Conservation (phyloP, 2,329 filamentous ascomycete genomes). For the Pseudopithomyces chartarum region DNA sequence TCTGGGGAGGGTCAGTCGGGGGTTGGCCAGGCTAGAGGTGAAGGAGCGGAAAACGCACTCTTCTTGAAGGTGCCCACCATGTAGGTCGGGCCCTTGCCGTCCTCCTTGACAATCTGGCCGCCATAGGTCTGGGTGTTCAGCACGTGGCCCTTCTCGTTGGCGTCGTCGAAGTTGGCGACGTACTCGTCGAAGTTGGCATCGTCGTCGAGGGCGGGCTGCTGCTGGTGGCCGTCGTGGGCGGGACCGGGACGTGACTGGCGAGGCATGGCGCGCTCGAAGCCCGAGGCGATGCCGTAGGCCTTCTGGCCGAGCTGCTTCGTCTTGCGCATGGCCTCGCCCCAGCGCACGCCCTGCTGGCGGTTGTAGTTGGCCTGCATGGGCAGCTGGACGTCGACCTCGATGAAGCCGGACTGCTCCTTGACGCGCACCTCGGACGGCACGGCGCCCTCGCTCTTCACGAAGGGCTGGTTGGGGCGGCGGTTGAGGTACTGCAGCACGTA, state of each 20-base stretch:
- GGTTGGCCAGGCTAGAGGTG: neutral
- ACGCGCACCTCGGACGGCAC: constrained; percentile 76
- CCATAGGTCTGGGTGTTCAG: constrained; percentile 83
- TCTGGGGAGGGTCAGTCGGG: constrained; percentile 55
- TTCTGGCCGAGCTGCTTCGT: constrained; percentile 50
- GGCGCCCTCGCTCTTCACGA: constrained; percentile 58
- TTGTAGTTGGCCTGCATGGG: constrained; percentile 77
- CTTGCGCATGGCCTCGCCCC: constrained; percentile 75
- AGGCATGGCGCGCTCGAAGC: constrained; percentile 47
- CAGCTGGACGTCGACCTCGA: constrained; percentile 91
- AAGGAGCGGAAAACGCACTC: constrained; percentile 65
- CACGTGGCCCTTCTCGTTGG: constrained; percentile 71
- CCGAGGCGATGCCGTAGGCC: constrained; percentile 53
- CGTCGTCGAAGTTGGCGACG: constrained; percentile 59
- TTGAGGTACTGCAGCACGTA: constrained; percentile 91
- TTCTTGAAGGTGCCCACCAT: constrained; percentile 92
- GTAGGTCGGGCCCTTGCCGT: constrained; percentile 74
- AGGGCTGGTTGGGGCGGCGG: constrained; percentile 67
- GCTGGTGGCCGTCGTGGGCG: constrained; percentile 22
- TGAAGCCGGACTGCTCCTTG: constrained; percentile 79
- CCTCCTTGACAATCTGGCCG: constrained; percentile 73
- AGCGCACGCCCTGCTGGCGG: constrained; percentile 77
- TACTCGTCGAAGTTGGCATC: constrained; percentile 67
- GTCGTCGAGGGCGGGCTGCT: constrained; percentile 57
- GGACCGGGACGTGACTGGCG: constrained; percentile 32